phyloP scores from a whole-genome alignment of 306 rosid genomes.

The Prunus mongolica region DNA sequence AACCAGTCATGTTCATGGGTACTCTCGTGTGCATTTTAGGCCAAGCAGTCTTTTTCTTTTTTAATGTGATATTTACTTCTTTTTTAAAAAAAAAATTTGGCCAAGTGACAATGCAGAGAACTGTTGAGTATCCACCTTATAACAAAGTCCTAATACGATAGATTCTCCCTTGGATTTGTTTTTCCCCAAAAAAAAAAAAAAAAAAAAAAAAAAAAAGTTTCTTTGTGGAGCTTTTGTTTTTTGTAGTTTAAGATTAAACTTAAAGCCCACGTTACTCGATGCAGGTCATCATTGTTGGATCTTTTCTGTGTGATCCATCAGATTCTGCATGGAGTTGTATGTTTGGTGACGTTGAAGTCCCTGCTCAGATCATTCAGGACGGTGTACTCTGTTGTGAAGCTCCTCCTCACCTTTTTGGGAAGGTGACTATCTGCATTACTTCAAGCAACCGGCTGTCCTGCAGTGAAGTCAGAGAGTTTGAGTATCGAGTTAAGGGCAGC shows the following conservation, averaged over 20 bases:
- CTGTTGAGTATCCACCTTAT: background rate
- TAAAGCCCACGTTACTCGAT: constrained; percentile 25
- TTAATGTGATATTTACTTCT: background rate
- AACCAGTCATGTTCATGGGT: background rate
- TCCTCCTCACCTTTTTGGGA: constrained; percentile 66
- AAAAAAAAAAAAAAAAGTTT: background rate
- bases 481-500: constrained; percentile 48
- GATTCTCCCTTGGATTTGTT: background rate
- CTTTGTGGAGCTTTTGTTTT: background rate
- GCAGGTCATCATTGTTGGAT: constrained; percentile 81
- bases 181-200: background rate
- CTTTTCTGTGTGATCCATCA: constrained; percentile 66
- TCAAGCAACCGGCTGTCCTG: constrained; percentile 76
- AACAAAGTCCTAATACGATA: background rate
- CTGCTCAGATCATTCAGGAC: constrained; percentile 74
- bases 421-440: constrained; percentile 75
- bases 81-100: too few species aligned
- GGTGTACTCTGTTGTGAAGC: constrained; percentile 80
- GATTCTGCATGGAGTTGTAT: constrained; percentile 82
- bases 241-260: constrained; percentile 5
- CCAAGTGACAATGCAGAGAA: background rate
- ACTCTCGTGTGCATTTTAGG: background rate
- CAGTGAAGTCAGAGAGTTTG: constrained; percentile 89
- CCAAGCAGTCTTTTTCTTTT: background rate
- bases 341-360: constrained; percentile 87